Evolutionary conservation across 306 rosid genomes (phyloP).

Genomic region (Acacia melanoxylon): DNA sequence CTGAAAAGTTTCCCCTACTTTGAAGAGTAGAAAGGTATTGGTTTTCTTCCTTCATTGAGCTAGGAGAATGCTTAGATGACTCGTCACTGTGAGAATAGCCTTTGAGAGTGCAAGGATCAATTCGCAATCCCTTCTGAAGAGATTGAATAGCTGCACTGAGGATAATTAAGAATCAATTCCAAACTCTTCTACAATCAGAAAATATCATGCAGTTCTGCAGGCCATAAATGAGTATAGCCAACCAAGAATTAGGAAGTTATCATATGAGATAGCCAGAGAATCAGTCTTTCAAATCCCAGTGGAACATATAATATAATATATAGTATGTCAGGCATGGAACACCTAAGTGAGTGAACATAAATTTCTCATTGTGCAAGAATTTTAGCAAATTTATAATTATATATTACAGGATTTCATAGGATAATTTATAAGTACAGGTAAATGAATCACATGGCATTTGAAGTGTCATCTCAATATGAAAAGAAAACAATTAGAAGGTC

Average conservation of each 20-base stretch:
- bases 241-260: background rate
- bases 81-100: slow-evolving; percentile 62
- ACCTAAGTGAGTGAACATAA: background rate
- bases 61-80: slow-evolving; percentile 57
- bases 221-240: background rate
- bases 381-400: slow-evolving; percentile 14
- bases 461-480: slow-evolving; percentile 20
- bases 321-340: background rate
- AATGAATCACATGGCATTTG: slow-evolving; percentile 1
- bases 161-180: slow-evolving; percentile 37
- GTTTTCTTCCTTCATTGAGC: slow-evolving; percentile 38
- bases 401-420: background rate
- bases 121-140: slow-evolving; percentile 42
- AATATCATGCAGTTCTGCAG: slow-evolving; percentile 3
- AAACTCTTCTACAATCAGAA: slow-evolving; percentile 8
- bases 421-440: background rate
- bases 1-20: slow-evolving; percentile 80
- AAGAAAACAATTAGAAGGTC: background rate
- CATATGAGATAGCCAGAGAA: slow-evolving; percentile 8
- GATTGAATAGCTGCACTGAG: slow-evolving; percentile 67
- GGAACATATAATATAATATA: background rate
- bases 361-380: background rate
- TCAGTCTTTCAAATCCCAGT: slow-evolving; percentile 9
- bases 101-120: slow-evolving; percentile 88
- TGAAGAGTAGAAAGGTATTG: slow-evolving; percentile 47